Percentiles rank a stretch among this genome's conserved stretches.
phyloP scores from a whole-genome alignment of 2,329 filamentous ascomycete genomes.

The Cladophialophora psammophila region DNA sequence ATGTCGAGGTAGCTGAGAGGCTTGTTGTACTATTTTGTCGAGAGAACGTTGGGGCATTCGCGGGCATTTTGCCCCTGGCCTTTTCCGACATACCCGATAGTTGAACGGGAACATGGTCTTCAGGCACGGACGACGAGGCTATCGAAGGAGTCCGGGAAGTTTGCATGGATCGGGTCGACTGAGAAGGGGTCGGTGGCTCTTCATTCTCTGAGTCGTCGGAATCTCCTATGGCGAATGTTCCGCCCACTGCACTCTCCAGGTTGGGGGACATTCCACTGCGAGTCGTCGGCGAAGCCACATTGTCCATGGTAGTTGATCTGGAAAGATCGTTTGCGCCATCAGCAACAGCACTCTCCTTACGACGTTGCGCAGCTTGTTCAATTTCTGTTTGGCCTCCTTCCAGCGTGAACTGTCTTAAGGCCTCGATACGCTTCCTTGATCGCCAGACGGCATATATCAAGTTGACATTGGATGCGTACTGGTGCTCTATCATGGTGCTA shows the following conservation, averaged over 20 bases:
- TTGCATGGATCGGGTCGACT: conserved; percentile 62
- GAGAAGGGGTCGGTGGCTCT: conserved; percentile 66
- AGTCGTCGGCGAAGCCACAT: conserved; percentile 24
- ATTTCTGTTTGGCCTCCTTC: conserved; percentile 93
- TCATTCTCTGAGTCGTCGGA: conserved; percentile 75
- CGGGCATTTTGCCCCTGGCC: conserved; percentile 93
- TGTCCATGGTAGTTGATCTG: conserved; percentile 31
- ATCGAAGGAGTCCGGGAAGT: conserved; percentile 72
- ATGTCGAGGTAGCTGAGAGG: conserved; percentile 69
- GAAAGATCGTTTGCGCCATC: conserved; percentile 27
- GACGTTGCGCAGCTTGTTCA: conserved; percentile 61
- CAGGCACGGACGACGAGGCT: conserved; percentile 68
- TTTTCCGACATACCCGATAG: conserved; percentile 96
- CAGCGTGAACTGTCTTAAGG: conserved; percentile 83
- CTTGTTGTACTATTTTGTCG: conserved; percentile 89
- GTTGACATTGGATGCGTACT: conserved; percentile 76
- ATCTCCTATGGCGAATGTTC: conserved; percentile 88
- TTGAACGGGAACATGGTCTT: conserved; percentile 83
- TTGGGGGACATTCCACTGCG: conserved; percentile 19
- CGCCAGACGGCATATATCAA: conserved; percentile 81
- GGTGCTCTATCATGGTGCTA: conserved; percentile 88
- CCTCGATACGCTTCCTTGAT: conserved; percentile 83
- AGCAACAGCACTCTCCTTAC: conserved; percentile 61
- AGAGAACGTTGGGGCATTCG: conserved; percentile 80
- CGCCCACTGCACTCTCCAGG: conserved; percentile 57